phyloP scores from a whole-genome alignment of 331 rosid species.

The Spiraea crenata region DNA sequence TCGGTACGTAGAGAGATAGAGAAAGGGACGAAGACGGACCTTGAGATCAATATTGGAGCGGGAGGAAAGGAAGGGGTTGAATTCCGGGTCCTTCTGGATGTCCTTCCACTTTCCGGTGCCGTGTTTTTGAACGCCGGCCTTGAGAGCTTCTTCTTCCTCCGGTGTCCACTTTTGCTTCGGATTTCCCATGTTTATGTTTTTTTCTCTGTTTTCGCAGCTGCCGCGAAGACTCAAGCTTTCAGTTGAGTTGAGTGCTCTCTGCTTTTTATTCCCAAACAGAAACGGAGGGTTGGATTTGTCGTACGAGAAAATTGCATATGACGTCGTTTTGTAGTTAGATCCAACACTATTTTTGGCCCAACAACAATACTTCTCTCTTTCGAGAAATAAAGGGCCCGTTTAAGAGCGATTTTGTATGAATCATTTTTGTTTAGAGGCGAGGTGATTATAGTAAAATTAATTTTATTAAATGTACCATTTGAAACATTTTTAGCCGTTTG shows the following conservation, averaged over 20 bases:
- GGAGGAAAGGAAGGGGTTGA: slow-evolving; percentile 44
- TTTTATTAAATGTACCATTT: too few relatives aligned
- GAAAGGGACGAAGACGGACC: slow-evolving; percentile 27
- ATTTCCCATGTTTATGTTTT: slow-evolving; percentile 40
- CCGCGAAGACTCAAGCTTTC: neutral
- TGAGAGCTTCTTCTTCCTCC: slow-evolving; percentile 59
- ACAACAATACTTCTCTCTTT: too few relatives aligned
- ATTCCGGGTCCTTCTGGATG: slow-evolving; percentile 63
- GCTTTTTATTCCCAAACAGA: too few relatives aligned
- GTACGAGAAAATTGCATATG: too few relatives aligned
- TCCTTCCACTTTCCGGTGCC: slow-evolving; percentile 69
- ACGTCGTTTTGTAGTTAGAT: too few relatives aligned
- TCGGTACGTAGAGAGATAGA: neutral
- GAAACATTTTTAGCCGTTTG: too few relatives aligned
- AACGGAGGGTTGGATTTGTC: neutral
- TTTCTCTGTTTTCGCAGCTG: neutral
- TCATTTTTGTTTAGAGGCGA: too few relatives aligned
- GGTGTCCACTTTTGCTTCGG: slow-evolving; percentile 62
- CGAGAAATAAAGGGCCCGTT: too few relatives aligned
- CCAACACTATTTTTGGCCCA: too few relatives aligned
- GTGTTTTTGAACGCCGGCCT: slow-evolving; percentile 52
- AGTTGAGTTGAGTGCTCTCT: too few relatives aligned
- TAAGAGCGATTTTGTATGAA: too few relatives aligned
- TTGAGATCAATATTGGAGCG: slow-evolving; percentile 69
- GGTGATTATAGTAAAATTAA: too few relatives aligned